These are phyloP conservation scores for Penicillium italicum DNA, from an alignment of 2,329 filamentous ascomycete species.

Conservation along the genomic window DNA sequence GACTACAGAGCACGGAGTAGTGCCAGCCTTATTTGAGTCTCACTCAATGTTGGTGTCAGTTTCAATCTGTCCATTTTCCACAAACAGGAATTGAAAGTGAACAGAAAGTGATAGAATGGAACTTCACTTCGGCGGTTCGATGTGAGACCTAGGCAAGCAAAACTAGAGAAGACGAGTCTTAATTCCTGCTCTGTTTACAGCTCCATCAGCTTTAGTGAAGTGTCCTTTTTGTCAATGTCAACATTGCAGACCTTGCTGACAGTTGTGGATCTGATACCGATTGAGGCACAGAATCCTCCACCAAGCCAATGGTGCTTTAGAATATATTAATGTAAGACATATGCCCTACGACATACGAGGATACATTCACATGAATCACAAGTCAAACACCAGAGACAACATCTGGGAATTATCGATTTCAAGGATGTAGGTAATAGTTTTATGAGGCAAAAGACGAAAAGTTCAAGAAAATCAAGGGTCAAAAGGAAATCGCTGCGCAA, in stretches of 20 bases:
- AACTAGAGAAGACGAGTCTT: neutral
- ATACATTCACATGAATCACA: neutral
- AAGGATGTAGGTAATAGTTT: neutral
- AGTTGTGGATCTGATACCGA: too few relatives aligned
- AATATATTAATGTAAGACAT: neutral
- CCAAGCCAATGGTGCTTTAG: neutral
- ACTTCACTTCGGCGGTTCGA: neutral
- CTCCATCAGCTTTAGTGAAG: too few relatives aligned
- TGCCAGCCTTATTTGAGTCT: neutral
- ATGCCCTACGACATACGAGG: neutral
- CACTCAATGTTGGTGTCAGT: neutral
- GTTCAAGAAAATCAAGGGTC: slow-evolving; percentile 1
- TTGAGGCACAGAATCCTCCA: neutral
- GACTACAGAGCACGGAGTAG: too few relatives aligned
- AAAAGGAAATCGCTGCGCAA: slow-evolving; percentile 14
- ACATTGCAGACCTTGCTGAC: neutral
- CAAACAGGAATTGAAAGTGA: too few relatives aligned
- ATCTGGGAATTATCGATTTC: slow-evolving; percentile 7
- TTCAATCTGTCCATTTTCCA: neutral
- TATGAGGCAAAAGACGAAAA: neutral
- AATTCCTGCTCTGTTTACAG: neutral
- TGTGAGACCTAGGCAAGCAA: neutral
- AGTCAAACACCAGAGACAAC: slow-evolving; percentile 1
- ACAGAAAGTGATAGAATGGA: neutral
- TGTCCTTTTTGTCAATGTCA: neutral